These are phyloP conservation scores for Microsporum audouinii DNA, from an alignment of 2,329 filamentous ascomycete species.

Conservation along the genomic window DNA sequence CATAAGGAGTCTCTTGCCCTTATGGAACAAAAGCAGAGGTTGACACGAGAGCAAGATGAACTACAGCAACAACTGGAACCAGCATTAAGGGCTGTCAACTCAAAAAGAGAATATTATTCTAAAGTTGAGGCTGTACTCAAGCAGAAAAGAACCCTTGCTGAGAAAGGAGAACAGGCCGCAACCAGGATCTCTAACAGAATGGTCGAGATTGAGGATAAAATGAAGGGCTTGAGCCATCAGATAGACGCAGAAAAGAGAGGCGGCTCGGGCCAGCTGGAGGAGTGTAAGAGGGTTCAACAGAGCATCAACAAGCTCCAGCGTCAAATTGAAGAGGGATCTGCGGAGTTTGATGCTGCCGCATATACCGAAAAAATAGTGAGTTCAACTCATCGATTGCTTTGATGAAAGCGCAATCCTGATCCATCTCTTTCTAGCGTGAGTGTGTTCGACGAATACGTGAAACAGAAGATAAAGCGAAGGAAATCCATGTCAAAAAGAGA, in stretches of 20 bases:
- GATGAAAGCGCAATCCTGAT: not conserved
- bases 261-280: slow-evolving; percentile 42
- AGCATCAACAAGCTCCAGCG: slow-evolving; percentile 54
- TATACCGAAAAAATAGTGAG: slow-evolving; percentile 65
- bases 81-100: slow-evolving; percentile 54
- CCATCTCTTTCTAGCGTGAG: slow-evolving; percentile 39
- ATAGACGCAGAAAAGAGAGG: slow-evolving; percentile 43
- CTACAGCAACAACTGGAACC: slow-evolving; percentile 56
- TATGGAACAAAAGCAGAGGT: slow-evolving; percentile 45
- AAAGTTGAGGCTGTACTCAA: slow-evolving; percentile 46
- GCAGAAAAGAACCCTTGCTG: slow-evolving; percentile 45
- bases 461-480: slow-evolving; percentile 29
- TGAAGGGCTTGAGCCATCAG: slow-evolving; percentile 28
- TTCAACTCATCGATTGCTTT: not conserved
- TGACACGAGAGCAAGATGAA: slow-evolving; percentile 46
- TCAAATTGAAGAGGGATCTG: slow-evolving; percentile 46
- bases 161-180: slow-evolving; percentile 42
- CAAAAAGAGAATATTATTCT: slow-evolving; percentile 54
- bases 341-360: slow-evolving; percentile 55
- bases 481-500: slow-evolving; percentile 29
- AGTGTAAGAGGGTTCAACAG: slow-evolving; percentile 41
- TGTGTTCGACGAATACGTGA: slow-evolving; percentile 36
- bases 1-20: slow-evolving; percentile 39
- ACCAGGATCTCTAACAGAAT: slow-evolving; percentile 32
- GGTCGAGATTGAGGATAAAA: slow-evolving; percentile 28